Evolutionary conservation across 148 eudicot genomes (phyloP), one percentile per base, ranked within the genome.

Genomic region (Rhododendron mucronatum): DNA sequence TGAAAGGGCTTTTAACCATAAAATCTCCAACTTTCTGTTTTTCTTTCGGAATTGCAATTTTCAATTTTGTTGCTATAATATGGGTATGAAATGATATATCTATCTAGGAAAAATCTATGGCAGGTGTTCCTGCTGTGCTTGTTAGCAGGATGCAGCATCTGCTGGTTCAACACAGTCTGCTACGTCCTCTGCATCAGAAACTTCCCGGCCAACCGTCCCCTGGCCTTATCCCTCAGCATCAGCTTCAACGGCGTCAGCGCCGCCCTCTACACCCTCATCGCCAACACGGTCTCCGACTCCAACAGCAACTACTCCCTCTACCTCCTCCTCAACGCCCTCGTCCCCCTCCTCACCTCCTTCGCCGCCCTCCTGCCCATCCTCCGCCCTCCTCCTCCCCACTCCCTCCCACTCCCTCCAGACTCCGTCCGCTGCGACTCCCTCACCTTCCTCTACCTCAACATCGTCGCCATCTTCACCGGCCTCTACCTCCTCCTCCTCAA

Each of bases 161-260:
- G 94, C 87, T 95, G 98, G 98, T 95, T 95, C 90, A 95, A 94
- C 90, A 94, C 98, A 8, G 97, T 94, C n/a, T 95, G 97, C 80
- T 95, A 92, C 81, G 92, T 95, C 37, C 93, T 95, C 81, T 95
- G 98, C 89, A 90, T 92, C 82, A 91, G 82, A 79, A 95, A 93
- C 87, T 95, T 95, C 89, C 90, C 91, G 0, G 86, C 89, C 13
- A 92, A 89, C 78, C 90, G 94, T 61, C 91, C 97, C 21, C 90
- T 95, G 10, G 98, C 98, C 5, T 88, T 92, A 39, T 88, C 98
- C 69, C 92, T 94, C 20, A 93, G 95, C n/a, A 91, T 94, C 73
- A 92, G 98, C 87, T 94, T 92, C 90, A 95, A 95, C 51, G 97
- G 98, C 3, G 92, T 95, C 28, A 95, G 95, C 50, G 98, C 97